phyloP scores from a whole-genome alignment of 2,329 filamentous ascomycete genomes.

The Colletotrichum somersetense region DNA sequence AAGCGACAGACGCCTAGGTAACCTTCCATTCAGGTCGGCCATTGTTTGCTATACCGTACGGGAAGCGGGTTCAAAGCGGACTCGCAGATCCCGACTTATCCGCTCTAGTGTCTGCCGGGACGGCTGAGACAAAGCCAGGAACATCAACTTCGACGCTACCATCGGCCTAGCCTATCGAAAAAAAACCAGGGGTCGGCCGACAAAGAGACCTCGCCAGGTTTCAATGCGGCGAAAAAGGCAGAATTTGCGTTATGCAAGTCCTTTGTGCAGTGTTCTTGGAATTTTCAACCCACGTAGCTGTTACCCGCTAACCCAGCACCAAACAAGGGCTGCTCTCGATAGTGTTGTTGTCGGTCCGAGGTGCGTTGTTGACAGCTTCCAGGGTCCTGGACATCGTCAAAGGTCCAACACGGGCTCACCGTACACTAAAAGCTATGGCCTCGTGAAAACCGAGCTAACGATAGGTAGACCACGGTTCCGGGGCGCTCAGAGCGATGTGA shows the following conservation, averaged over 20 bases:
- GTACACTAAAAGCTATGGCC: constrained; percentile 25
- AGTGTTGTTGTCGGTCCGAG: neutral
- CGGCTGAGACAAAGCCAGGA: constrained; percentile 16
- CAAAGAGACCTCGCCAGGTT: neutral
- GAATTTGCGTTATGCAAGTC: neutral
- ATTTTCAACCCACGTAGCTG: neutral
- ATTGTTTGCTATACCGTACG: too few species aligned
- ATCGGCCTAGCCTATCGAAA: neutral
- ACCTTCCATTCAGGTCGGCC: neutral
- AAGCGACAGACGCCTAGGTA: neutral
- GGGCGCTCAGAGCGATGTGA: constrained; percentile 26
- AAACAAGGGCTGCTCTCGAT: neutral
- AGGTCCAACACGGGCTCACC: constrained; percentile 14
- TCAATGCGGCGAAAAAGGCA: neutral
- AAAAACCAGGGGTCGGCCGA: neutral
- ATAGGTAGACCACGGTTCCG: constrained; percentile 1
- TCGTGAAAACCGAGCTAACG: constrained; percentile 14
- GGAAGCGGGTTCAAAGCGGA: neutral
- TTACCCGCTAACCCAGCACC: neutral
- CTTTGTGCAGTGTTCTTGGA: neutral
- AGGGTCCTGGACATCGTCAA: neutral
- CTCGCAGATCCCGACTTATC: constrained; percentile 13
- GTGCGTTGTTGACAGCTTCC: constrained; percentile 4
- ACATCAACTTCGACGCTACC: neutral
- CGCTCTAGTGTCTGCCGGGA: constrained; percentile 8